These are phyloP conservation scores for Huntiella decipiens DNA, from an alignment of 2,329 filamentous ascomycete species.

Conservation along the genomic window DNA sequence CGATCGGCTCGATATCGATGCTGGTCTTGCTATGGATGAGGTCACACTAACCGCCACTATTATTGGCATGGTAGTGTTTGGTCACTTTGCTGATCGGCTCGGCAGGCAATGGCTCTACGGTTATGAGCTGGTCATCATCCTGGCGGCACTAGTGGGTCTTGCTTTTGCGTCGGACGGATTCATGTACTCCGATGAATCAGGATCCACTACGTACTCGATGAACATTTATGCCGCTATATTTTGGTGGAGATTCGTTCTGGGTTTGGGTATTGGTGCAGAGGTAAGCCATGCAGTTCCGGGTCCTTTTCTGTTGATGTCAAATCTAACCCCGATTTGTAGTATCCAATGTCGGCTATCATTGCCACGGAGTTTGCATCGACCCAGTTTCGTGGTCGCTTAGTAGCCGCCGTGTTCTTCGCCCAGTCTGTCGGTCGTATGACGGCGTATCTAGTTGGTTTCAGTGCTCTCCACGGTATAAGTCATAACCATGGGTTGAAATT, in stretches of 20 bases:
- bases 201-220: conserved; percentile 12
- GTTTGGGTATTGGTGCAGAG: conserved; percentile 17
- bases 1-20: conserved; percentile 6
- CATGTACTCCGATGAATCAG: conserved; percentile 6
- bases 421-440: conserved; percentile 25
- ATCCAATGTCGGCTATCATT: conserved; percentile 17
- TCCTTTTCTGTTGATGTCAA: not conserved
- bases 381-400: conserved; percentile 14
- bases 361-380: conserved; percentile 17
- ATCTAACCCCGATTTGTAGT: conserved; percentile 12
- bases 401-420: conserved; percentile 16
- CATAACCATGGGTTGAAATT: conserved; percentile 3
- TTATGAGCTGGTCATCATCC: conserved; percentile 15
- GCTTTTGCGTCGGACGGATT: conserved; percentile 12
- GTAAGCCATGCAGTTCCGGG: conserved; percentile 10
- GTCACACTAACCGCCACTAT: conserved; percentile 14
- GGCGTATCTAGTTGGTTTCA: conserved; percentile 33
- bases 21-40: conserved; percentile 13
- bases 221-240: conserved; percentile 14
- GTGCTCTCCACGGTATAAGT: conserved; percentile 18
- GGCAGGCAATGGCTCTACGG: conserved; percentile 16
- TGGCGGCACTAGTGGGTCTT: conserved; percentile 14
- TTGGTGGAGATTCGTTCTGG: conserved; percentile 15
- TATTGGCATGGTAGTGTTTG: conserved; percentile 15
- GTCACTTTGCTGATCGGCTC: conserved; percentile 15